These are phyloP conservation scores for Apophysomyces variabilis DNA, from an alignment of 371 early-diverging fungal genomes.

Conservation along the genomic window DNA sequence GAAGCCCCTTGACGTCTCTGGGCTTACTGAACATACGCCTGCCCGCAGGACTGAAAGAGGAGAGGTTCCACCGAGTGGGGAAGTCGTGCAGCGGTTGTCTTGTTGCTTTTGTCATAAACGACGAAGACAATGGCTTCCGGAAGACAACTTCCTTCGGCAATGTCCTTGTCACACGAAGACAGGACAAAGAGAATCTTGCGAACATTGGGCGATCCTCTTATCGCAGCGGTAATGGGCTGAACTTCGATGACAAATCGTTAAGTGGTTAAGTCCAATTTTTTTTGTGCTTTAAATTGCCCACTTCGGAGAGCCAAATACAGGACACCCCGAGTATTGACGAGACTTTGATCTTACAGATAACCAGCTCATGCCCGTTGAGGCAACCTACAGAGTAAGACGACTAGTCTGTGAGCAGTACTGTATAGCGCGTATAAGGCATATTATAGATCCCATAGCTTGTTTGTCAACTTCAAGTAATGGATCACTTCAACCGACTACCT, in stretches of 20 bases:
- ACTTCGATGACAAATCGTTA: conserved; percentile 4
- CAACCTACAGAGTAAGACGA: too few species aligned
- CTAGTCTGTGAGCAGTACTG: too few species aligned
- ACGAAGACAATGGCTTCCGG: neutral
- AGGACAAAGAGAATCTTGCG: conserved; percentile 7
- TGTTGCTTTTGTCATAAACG: neutral
- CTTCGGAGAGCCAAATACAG: too few species aligned
- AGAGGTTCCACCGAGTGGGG: neutral
- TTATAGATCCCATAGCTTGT: too few species aligned
- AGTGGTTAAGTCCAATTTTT: too few species aligned
- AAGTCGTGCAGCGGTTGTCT: neutral
- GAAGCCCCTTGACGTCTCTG: neutral
- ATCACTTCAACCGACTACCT: too few species aligned
- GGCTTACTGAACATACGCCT: conserved; percentile 3
- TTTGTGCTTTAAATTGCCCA: too few species aligned
- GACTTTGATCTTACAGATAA: too few species aligned
- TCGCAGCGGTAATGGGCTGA: neutral
- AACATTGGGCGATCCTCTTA: conserved; percentile 8
- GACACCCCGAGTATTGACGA: too few species aligned
- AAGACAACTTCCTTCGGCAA: conserved; percentile 1
- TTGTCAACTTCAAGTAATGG: too few species aligned
- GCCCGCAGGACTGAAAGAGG: conserved; percentile 6
- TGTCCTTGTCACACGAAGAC: conserved; percentile 8
- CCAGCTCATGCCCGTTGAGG: too few species aligned
- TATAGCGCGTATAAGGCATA: too few species aligned